Evolutionary conservation across 352 stramenopile genomes (phyloP).

Genomic region (Globisporangium takayamanum): DNA sequence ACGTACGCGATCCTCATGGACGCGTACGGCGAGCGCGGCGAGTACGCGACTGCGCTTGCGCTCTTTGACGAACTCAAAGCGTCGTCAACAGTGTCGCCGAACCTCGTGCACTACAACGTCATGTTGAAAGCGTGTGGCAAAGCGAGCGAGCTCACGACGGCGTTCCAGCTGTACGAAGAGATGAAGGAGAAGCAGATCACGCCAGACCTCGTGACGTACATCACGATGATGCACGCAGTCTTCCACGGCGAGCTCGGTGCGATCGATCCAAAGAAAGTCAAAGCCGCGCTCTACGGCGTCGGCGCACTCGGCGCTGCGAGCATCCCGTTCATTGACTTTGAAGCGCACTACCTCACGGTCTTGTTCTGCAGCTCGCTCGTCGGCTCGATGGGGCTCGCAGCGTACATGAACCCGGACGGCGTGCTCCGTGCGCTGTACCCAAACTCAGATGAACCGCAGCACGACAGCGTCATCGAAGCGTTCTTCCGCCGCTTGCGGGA

Average conservation of each 20-base stretch:
- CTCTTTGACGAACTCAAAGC: constrained; percentile 56
- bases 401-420: constrained; percentile 82
- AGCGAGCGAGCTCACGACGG: constrained; percentile 52
- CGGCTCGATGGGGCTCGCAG: constrained; percentile 72
- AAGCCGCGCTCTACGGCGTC: constrained; percentile 49
- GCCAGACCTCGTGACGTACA: constrained; percentile 73
- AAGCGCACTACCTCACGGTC: constrained; percentile 66
- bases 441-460: constrained; percentile 61
- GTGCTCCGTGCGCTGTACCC: constrained; percentile 76
- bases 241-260: constrained; percentile 68
- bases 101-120: constrained; percentile 79
- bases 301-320: constrained; percentile 46
- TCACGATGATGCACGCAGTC: constrained; percentile 85
- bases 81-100: constrained; percentile 19
- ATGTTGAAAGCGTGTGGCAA: constrained; percentile 73
- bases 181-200: constrained; percentile 73
- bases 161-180: constrained; percentile 81
- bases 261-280: constrained; percentile 67
- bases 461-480: constrained; percentile 64
- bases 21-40: constrained; percentile 41
- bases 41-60: constrained; percentile 44
- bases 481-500: constrained; percentile 82
- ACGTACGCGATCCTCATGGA: constrained; percentile 81
- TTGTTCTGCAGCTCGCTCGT: constrained; percentile 71
- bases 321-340: constrained; percentile 66